Conservation (phyloP, 345 rosid genomes). For the Lagerstroemia speciosa region DNA sequence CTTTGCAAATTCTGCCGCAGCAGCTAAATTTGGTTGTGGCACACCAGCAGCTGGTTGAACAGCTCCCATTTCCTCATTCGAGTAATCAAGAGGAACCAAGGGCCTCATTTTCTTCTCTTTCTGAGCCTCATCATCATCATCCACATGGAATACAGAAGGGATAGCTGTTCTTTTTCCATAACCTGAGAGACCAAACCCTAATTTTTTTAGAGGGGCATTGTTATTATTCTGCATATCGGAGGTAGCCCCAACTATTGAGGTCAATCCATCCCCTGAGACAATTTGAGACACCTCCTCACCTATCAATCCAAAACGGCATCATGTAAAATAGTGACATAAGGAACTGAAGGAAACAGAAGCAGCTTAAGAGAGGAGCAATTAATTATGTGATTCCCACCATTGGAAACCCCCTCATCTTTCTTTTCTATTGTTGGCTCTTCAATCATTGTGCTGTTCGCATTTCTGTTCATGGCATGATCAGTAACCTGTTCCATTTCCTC, state of each 20-base stretch:
- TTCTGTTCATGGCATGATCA: conserved; percentile 36
- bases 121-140: conserved; percentile 83
- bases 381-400: conserved; percentile 21
- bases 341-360: not conserved
- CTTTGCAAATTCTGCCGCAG: conserved; percentile 94
- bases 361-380: not conserved
- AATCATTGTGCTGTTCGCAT: conserved; percentile 18
- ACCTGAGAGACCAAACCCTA: conserved; percentile 96
- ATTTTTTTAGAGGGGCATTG: conserved; percentile 56
- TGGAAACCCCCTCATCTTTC: conserved; percentile 14
- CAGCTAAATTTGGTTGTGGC: conserved; percentile 70
- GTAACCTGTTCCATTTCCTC: conserved; percentile 50
- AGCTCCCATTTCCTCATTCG: conserved; percentile 83
- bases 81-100: conserved; percentile 95
- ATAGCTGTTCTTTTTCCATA: conserved; percentile 85
- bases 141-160: conserved; percentile 87
- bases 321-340: conserved; percentile 1
- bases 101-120: conserved; percentile 93
- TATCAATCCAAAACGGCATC: conserved; percentile 12
- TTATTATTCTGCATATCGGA: conserved; percentile 40
- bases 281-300: conserved; percentile 53
- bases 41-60: conserved; percentile 58
- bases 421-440: conserved; percentile 31
- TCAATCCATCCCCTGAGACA: conserved; percentile 46
- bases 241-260: conserved; percentile 25